phyloP scores from a whole-genome alignment of 2,329 filamentous ascomycete genomes.

The Cladosporium sp. region DNA sequence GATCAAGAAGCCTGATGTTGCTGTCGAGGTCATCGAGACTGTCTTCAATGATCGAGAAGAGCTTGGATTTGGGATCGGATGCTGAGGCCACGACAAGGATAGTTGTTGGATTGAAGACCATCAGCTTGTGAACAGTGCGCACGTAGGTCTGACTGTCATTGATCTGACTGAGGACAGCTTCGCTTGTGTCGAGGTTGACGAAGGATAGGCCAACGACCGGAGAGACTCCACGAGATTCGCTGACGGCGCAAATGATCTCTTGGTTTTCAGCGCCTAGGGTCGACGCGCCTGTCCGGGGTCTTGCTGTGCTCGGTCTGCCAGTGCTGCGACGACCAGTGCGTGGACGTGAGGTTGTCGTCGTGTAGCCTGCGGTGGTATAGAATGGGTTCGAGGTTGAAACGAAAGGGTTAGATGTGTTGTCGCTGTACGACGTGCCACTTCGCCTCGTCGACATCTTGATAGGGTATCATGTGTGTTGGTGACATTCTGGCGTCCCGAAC shows the following conservation, averaged over 20 bases:
- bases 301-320: conserved; percentile 36
- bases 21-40: conserved; percentile 59
- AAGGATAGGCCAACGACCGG: conserved; percentile 83
- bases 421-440: not conserved
- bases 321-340: conserved; percentile 20
- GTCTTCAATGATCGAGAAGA: conserved; percentile 70
- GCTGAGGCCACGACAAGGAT: conserved; percentile 73
- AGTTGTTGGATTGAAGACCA: conserved; percentile 72
- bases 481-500: not conserved
- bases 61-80: conserved; percentile 67
- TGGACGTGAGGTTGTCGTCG: conserved; percentile 20
- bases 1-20: conserved; percentile 61
- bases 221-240: conserved; percentile 80
- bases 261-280: conserved; percentile 57
- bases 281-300: conserved; percentile 53
- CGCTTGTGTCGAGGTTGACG: conserved; percentile 78
- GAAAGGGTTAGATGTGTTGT: not conserved
- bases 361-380: not conserved
- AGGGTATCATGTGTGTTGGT: not conserved
- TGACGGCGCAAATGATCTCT: conserved; percentile 81
- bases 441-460: not conserved
- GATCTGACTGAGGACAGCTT: conserved; percentile 83
- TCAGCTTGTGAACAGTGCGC: conserved; percentile 80
- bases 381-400: not conserved
- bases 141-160: conserved; percentile 91